These are phyloP conservation scores for Fusarium nisikadoi DNA, from an alignment of 2,329 filamentous ascomycete genomes.

Conservation along the genomic window DNA sequence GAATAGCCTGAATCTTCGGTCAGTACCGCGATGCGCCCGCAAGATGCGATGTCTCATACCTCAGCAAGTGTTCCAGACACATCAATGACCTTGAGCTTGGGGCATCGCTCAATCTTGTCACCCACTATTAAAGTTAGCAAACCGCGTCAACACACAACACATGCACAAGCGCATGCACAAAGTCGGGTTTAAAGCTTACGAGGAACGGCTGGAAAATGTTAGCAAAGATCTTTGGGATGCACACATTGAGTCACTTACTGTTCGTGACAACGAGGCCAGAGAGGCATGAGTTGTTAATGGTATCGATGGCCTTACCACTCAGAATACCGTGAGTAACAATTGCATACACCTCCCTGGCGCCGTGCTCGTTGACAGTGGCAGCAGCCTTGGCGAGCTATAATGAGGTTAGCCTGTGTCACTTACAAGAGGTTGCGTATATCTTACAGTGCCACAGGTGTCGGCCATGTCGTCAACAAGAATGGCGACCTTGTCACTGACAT, in stretches of 20 bases:
- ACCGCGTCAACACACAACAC: not conserved
- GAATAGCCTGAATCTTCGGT: conserved; percentile 64
- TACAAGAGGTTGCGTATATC: conserved; percentile 1
- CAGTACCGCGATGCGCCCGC: not conserved
- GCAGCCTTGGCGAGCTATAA: conserved; percentile 78
- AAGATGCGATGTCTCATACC: conserved; percentile 44
- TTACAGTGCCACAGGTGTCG: conserved; percentile 86
- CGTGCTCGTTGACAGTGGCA: conserved; percentile 85
- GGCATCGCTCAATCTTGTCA: conserved; percentile 82
- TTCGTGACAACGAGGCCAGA: conserved; percentile 89
- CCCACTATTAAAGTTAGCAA: conserved; percentile 57
- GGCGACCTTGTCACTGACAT: conserved; percentile 88
- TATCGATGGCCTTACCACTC: conserved; percentile 87
- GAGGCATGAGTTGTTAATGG: conserved; percentile 80
- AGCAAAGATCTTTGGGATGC: conserved; percentile 21
- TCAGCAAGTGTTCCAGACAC: conserved; percentile 85
- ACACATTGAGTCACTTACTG: conserved; percentile 58
- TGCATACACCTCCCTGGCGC: conserved; percentile 87
- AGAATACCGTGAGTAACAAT: conserved; percentile 96
- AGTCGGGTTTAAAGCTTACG: conserved; percentile 32
- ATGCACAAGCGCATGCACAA: not conserved
- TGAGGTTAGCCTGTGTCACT: conserved; percentile 14
- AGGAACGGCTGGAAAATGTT: conserved; percentile 50
- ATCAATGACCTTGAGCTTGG: conserved; percentile 89
- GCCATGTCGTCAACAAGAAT: conserved; percentile 99